Conservation (phyloP, 805 yeast species). For the Kuraishia borneana region DNA sequence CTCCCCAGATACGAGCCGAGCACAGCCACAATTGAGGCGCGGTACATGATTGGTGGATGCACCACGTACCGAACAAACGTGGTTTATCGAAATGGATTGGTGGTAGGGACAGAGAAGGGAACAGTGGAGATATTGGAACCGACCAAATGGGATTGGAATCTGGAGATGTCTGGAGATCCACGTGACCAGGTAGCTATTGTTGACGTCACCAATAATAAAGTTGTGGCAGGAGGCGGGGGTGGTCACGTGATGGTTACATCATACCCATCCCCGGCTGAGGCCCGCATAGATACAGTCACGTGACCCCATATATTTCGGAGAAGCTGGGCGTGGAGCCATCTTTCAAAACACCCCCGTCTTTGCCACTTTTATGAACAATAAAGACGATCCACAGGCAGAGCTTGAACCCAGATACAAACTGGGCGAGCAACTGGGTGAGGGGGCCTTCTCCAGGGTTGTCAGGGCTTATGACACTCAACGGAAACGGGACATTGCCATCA, state of each 20-base stretch:
- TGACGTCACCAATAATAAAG: too few species aligned
- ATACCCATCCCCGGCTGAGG: too few species aligned
- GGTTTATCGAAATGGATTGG: too few species aligned
- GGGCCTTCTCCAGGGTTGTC: conserved; percentile 85
- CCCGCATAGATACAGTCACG: too few species aligned
- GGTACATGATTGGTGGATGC: background rate
- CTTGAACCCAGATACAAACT: conserved; percentile 15
- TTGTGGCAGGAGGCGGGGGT: too few species aligned
- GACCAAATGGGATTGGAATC: too few species aligned
- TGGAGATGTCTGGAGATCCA: too few species aligned
- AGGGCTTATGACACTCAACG: conserved; percentile 43
- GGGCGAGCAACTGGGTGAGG: conserved; percentile 50
- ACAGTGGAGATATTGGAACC: too few species aligned
- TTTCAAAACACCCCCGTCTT: background rate
- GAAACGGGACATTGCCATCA: conserved; percentile 52
- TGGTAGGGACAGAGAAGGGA: too few species aligned
- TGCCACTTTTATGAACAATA: background rate
- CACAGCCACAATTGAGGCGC: background rate
- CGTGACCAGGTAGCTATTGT: too few species aligned
- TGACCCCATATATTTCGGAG: background rate
- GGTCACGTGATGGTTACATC: too few species aligned
- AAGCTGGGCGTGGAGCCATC: background rate
- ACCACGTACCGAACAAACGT: background rate
- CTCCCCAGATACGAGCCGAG: background rate
- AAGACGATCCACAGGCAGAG: conserved; percentile 10